These are phyloP conservation scores for Cymbidium sinense DNA, from an alignment of 106 monocot species.

Conservation along the genomic window DNA sequence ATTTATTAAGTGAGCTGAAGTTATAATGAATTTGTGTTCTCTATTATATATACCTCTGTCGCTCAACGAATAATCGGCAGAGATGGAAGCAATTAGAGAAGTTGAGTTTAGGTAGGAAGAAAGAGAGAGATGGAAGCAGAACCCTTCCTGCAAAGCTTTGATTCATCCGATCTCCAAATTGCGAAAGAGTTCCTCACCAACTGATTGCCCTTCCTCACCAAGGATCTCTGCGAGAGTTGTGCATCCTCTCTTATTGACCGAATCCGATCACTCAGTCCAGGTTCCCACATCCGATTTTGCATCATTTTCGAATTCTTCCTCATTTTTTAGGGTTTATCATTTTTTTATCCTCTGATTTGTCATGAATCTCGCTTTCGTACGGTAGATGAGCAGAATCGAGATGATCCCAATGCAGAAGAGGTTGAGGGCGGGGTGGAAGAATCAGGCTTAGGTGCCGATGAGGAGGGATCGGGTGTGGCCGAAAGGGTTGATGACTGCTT, in stretches of 20 bases:
- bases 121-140: conserved; percentile 33
- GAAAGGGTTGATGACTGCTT: background rate
- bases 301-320: background rate
- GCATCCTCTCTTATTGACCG: conserved; percentile 41
- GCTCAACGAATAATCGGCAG: no score
- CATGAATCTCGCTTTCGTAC: background rate
- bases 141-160: conserved; percentile 38
- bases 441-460: background rate
- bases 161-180: conserved; percentile 56
- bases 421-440: background rate
- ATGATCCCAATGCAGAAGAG: background rate
- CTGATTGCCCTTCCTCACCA: conserved; percentile 82
- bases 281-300: conserved; percentile 14
- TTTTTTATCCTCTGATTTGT: background rate
- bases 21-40: no score
- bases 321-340: background rate
- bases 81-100: background rate
- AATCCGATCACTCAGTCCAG: conserved; percentile 55
- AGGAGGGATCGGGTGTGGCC: background rate
- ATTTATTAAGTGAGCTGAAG: no score
- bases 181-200: conserved; percentile 76
- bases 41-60: no score
- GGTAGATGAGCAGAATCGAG: background rate
- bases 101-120: background rate
- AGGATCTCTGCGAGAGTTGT: conserved; percentile 62